phyloP scores from a whole-genome alignment of 495 filamentous ascomycete genomes.

The Letharia lupina region DNA sequence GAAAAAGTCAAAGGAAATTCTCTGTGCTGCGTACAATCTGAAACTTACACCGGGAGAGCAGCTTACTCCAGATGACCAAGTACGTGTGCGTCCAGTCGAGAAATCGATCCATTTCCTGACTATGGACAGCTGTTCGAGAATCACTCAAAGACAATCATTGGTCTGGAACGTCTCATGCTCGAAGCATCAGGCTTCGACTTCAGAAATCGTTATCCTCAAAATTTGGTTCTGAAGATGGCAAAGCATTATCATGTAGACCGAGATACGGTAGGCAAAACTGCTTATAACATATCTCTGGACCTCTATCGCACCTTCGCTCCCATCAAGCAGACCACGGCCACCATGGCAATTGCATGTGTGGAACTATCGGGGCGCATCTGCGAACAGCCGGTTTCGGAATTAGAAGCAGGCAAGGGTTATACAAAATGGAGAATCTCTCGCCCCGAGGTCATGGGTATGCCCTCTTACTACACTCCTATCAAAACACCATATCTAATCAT shows the following conservation, averaged over 20 bases:
- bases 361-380: conserved; percentile 68
- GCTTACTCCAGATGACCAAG: conserved; percentile 73
- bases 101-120: conserved; percentile 3
- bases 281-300: conserved; percentile 77
- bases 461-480: conserved; percentile 7
- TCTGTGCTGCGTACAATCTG: conserved; percentile 83
- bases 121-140: conserved; percentile 61
- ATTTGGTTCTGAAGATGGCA: conserved; percentile 67
- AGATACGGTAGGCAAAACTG: conserved; percentile 50
- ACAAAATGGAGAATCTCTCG: conserved; percentile 52
- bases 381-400: conserved; percentile 38
- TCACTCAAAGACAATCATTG: conserved; percentile 67
- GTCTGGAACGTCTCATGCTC: conserved; percentile 87
- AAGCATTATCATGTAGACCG: conserved; percentile 42
- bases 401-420: conserved; percentile 42
- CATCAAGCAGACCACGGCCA: conserved; percentile 72
- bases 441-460: conserved; percentile 57
- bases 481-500: not conserved
- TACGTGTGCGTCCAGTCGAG: conserved; percentile 27
- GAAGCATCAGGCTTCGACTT: conserved; percentile 92
- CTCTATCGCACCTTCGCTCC: conserved; percentile 88
- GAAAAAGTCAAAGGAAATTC: conserved; percentile 90
- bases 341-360: conserved; percentile 72
- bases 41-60: conserved; percentile 62
- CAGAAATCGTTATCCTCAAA: conserved; percentile 79